Conservation (phyloP, 805 yeast species). For the Candida bentonensis region DNA sequence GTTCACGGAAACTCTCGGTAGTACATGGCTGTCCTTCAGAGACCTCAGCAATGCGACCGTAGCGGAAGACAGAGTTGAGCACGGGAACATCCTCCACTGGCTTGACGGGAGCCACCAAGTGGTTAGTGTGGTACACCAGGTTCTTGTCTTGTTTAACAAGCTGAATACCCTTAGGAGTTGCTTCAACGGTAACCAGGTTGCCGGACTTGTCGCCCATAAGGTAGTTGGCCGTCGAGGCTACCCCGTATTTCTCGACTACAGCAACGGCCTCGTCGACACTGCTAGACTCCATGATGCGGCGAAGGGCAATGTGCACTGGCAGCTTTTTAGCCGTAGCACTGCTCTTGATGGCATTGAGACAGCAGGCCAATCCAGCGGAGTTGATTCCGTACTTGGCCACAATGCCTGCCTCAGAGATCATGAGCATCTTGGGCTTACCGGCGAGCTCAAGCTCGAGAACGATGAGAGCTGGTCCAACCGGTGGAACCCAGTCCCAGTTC, state of each 20-base stretch:
- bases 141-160: not conserved
- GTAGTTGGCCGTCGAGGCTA: constrained; percentile 1
- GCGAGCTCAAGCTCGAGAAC: constrained; percentile 9
- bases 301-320: constrained; percentile 1
- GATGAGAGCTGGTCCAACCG: constrained; percentile 1
- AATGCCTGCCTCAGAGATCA: constrained; percentile 13
- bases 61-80: not conserved
- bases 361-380: constrained; percentile 9
- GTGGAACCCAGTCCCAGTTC: constrained; percentile 24
- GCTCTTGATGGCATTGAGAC: constrained; percentile 10
- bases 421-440: constrained; percentile 11
- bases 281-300: not conserved
- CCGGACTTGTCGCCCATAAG: constrained; percentile 1
- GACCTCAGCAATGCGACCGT: not conserved
- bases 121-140: not conserved
- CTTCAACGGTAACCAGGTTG: not conserved
- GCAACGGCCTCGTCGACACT: not conserved
- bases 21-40: not conserved
- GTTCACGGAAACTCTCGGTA: not conserved
- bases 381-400: constrained; percentile 14
- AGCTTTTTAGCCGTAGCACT: not conserved
- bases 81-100: not conserved
- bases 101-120: not conserved
- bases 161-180: not conserved
- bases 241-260: not conserved